Conservation (phyloP, 2,329 filamentous ascomycete species). For the Aspergillus japonicus region DNA sequence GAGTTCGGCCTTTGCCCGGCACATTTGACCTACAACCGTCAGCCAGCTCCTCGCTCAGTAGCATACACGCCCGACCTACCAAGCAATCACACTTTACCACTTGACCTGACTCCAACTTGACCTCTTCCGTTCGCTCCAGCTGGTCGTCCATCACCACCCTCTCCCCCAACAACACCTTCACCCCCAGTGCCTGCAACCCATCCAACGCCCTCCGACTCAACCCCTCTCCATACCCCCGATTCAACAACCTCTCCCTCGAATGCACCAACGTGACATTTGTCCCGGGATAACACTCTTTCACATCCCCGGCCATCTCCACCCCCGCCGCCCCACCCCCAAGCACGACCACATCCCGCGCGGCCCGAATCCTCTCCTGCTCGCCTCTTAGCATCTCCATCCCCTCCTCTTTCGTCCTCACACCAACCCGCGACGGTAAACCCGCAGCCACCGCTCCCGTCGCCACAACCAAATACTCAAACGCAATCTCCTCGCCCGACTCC, state of each 20-base stretch:
- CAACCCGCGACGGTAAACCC: neutral
- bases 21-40: too few species aligned
- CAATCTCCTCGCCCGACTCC: neutral
- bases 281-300: slow-evolving; percentile 3
- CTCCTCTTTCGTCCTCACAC: neutral
- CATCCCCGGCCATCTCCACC: slow-evolving; percentile 8
- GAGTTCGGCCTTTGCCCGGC: too few species aligned
- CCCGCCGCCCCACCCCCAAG: slow-evolving; percentile 10
- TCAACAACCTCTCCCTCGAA: slow-evolving; percentile 55
- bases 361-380: neutral
- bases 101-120: slow-evolving; percentile 49
- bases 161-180: slow-evolving; percentile 54
- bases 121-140: slow-evolving; percentile 28
- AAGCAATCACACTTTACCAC: slow-evolving; percentile 50
- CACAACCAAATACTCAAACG: slow-evolving; percentile 6
- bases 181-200: slow-evolving; percentile 48
- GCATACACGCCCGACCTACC: slow-evolving; percentile 37
- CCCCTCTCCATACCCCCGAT: slow-evolving; percentile 46
- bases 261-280: slow-evolving; percentile 9
- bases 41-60: too few species aligned
- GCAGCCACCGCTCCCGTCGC: slow-evolving; percentile 5
- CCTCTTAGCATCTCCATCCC: neutral
- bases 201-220: slow-evolving; percentile 42
- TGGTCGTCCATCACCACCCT: slow-evolving; percentile 22
- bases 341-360: slow-evolving; percentile 1